Evolutionary conservation across 371 early-diverging fungal species (phyloP).

Genomic region (Blakeslea trispora): DNA sequence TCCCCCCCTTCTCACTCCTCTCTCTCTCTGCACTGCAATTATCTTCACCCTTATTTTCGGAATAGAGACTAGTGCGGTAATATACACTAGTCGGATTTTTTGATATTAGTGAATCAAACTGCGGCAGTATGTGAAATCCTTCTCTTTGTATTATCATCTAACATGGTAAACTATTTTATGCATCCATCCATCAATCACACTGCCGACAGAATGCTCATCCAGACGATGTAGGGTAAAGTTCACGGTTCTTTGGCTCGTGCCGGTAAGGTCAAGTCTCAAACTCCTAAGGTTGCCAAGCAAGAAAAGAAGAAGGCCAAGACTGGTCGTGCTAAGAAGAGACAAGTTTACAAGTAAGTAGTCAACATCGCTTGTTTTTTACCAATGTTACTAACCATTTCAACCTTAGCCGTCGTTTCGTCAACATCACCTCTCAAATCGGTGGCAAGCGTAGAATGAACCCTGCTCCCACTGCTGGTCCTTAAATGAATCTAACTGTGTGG

Average conservation of each 20-base stretch:
- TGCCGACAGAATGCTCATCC: neutral
- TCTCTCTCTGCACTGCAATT: no score
- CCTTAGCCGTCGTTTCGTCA: conserved; percentile 89
- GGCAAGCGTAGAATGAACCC: conserved; percentile 92
- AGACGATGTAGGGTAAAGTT: conserved; percentile 87
- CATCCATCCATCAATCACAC: conserved; percentile 12
- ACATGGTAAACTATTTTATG: conserved; percentile 26
- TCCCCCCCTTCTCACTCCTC: no score
- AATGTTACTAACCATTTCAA: neutral
- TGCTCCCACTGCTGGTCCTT: conserved; percentile 61
- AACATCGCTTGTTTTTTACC: neutral
- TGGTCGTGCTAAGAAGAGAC: conserved; percentile 99
- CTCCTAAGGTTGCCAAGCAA: conserved; percentile 98
- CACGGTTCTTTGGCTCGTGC: conserved; percentile 99
- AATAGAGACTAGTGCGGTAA: no score
- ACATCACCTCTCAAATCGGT: conserved; percentile 81
- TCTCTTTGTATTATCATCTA: conserved; percentile 29
- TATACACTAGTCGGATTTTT: neutral
- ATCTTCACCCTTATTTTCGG: no score
- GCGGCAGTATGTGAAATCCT: neutral
- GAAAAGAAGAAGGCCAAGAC: conserved; percentile 94
- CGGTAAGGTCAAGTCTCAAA: conserved; percentile 99
- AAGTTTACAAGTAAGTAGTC: conserved; percentile 73
- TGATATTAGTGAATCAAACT: neutral
- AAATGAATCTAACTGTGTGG: conserved; percentile 16